A percentile compares a stretch with the other conserved stretches of the same genome.
phyloP scores from a whole-genome alignment of 306 rosid genomes.

The Alnus rubra region DNA sequence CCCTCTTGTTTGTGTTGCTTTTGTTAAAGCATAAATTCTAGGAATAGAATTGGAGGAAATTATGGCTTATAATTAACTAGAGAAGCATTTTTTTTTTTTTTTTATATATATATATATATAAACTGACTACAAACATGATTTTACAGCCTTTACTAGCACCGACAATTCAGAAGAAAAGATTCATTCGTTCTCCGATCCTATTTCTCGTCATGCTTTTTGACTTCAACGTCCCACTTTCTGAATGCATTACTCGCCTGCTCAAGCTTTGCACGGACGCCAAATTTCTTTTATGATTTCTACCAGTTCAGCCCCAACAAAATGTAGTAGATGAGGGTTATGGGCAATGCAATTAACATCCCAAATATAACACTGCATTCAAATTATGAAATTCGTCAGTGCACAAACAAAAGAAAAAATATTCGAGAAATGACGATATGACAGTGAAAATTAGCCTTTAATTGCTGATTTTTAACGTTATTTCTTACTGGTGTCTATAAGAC shows the following conservation, averaged over 20 bases:
- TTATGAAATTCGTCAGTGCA: neutral
- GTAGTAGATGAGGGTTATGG: slow-evolving; percentile 88
- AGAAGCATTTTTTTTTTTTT: slow-evolving; percentile 13
- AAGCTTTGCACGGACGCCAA: slow-evolving; percentile 34
- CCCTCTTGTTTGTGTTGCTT: neutral
- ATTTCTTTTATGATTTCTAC: slow-evolving; percentile 31
- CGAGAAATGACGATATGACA: too few relatives aligned
- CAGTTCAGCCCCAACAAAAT: slow-evolving; percentile 73
- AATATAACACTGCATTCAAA: slow-evolving; percentile 76
- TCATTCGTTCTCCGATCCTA: slow-evolving; percentile 38
- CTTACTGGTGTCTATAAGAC: neutral
- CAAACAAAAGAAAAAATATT: neutral
- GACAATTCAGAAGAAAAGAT: slow-evolving; percentile 32
- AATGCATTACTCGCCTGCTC: slow-evolving; percentile 21
- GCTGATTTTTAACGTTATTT: too few relatives aligned
- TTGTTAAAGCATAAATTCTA: slow-evolving; percentile 14
- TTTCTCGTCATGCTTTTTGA: slow-evolving; percentile 22
- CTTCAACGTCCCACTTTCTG: slow-evolving; percentile 18
- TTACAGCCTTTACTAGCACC: slow-evolving; percentile 54
- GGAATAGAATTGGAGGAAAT: slow-evolving; percentile 5
- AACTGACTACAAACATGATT: slow-evolving; percentile 65
- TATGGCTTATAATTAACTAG: slow-evolving; percentile 25
- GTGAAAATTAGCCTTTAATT: too few relatives aligned
- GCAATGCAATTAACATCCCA: slow-evolving; percentile 90
- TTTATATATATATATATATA: slow-evolving; percentile 16